Base-by-base conservation (phyloP, 805 yeast species). In the Tetrapisispora iriomotensis region DNA sequence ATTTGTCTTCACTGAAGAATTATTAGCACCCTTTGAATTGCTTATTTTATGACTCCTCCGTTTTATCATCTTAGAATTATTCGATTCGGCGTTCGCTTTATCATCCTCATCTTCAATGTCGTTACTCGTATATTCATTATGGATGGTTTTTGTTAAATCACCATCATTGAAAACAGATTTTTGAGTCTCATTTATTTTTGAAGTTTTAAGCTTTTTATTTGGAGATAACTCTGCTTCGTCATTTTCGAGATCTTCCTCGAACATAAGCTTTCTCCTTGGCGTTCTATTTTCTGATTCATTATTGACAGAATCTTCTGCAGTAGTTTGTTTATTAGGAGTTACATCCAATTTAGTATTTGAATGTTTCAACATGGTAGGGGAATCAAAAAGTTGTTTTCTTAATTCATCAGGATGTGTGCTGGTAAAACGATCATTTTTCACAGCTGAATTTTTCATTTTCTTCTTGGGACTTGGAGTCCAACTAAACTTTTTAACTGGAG, bases 381-480 rank as follows among this genome's bases (percentile, higher is more conserved):
- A 48, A 17, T 51, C 53, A 45, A 60, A 58, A 13, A 60, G 34
- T 21, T 53, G 46, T 34, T 47, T 44, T 29, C 57, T 50, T 35
- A 60, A 39, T 3, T 50, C 53, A 8, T 46, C 41, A 1, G 64
- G 64, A 37, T 58, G 54, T 43, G 50, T 1, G 56, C 47, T 6
- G n/a, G 54, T 48, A 36, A 59, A 59, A 10, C 52, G 44, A 12
- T 45, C 56, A 4, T 46, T 46, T 21, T 42, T 41, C 34, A 51
- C 48, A 37, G 57, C 14, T 35, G 57, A 45, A 22, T 48, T 18
- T 29, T 39, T 41, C 4, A 42, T 14, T 15, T 28, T 36, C 26
- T 35, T 40, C 39, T 50, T 48, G 26, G 60, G 58, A 35, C 59
- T 56, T 15, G 58, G 59, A 6, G 60, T 47, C 58, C 61, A 56